Evolutionary conservation across 108 stramenopile genomes (phyloP), one percentile per base, ranked within the genome.

Genomic region (Hondaea fermentalgiana): DNA sequence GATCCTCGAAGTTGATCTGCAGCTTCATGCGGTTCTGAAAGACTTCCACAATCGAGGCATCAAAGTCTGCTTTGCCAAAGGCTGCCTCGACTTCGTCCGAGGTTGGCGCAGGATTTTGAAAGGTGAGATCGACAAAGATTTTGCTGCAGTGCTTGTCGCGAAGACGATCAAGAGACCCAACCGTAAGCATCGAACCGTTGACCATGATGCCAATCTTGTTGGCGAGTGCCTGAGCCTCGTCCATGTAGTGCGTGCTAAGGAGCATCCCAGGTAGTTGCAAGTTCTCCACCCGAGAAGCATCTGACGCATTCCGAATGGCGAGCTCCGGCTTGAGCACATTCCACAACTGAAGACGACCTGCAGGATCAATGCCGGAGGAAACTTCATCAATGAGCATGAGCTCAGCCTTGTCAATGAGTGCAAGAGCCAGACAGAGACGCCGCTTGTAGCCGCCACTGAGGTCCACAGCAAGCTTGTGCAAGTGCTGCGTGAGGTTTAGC

Each of bases 381-480:
- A 96, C 95, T 90, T 98, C 97, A 89, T 97, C 97, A 17, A 97
- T 89, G 29, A 97, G 49, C n/a, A 97, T 90, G 5, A 96, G 88
- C 35, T 90, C 49, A 25, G 96, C 94, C 29, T 94, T 94, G 35
- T 96, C 97, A 59, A 96, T 90, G 60, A 97, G 89, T 10, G 96
- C 95, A 12, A 97, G 91, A n/a, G 95, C 97, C 83, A 97, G 94
- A 12, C 95, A 96, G 44, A 98, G 94, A 87, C 97, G 95, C 19
- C 97, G 91, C 89, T 97, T 94, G 95, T 96, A 96, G 4, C 97
- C 97, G 5, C 97, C 97, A 19, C 95, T 95, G n/a, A 98, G 90
- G 17, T 76, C 60, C 23, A 8, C 49, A 6, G 76, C 76, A 12
- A 53, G 45, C 51, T 83, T 83, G 43, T 83, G 14, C 16, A 28